Conservation (phyloP, 805 yeast genomes). For the Spathaspora girioi region DNA sequence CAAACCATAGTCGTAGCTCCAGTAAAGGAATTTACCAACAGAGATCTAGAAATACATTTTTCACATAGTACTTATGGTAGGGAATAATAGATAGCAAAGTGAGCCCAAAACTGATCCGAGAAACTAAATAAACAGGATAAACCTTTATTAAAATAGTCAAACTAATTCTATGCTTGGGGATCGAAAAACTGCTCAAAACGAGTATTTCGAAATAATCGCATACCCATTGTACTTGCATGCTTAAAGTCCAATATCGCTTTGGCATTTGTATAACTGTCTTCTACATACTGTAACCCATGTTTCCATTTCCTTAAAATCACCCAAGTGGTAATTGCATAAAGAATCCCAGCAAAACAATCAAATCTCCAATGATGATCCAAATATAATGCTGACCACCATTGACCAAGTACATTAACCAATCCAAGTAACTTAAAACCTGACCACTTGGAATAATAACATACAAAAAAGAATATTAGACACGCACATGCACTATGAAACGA, state of each 20-base stretch:
- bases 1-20: too few relatives aligned
- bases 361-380: slow-evolving; percentile 70
- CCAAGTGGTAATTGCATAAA: slow-evolving; percentile 47
- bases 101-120: too few relatives aligned
- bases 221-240: slow-evolving; percentile 55
- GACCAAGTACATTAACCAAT: slow-evolving; percentile 45
- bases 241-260: slow-evolving; percentile 26
- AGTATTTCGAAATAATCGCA: slow-evolving; percentile 56
- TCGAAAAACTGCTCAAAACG: slow-evolving; percentile 51
- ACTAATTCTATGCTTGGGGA: slow-evolving; percentile 19
- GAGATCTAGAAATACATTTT: too few relatives aligned
- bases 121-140: too few relatives aligned
- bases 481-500: slow-evolving; percentile 68
- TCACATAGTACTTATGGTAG: too few relatives aligned
- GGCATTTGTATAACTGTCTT: slow-evolving; percentile 17
- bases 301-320: slow-evolving; percentile 32
- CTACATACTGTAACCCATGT: slow-evolving; percentile 25
- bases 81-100: too few relatives aligned
- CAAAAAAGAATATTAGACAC: slow-evolving; percentile 42
- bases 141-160: neutral
- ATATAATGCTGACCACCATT: slow-evolving; percentile 77
- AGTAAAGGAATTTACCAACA: too few relatives aligned
- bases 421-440: slow-evolving; percentile 30
- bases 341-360: slow-evolving; percentile 54
- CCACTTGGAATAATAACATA: slow-evolving; percentile 39